A percentile compares a stretch with the other conserved stretches of the same genome.
Evolutionary conservation across 805 yeast genomes (phyloP).

Genomic region (Pichia gijzeniarum): DNA sequence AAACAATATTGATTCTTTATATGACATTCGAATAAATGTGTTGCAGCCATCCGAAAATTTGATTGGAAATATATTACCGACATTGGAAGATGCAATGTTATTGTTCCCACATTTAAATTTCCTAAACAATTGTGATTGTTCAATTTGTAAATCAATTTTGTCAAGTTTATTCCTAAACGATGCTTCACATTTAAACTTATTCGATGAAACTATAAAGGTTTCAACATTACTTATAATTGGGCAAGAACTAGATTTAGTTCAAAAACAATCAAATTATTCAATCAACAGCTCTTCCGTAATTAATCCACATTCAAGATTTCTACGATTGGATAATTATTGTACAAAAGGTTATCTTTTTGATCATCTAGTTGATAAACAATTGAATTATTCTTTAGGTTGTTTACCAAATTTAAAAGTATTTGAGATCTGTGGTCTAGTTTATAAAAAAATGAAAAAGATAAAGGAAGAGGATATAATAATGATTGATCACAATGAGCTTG

Average conservation of each 20-base stretch:
- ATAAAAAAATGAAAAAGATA: constrained; percentile 12
- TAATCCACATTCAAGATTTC: constrained; percentile 16
- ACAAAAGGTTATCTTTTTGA: constrained; percentile 25
- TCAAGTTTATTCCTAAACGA: constrained; percentile 2
- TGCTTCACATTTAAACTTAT: constrained; percentile 4
- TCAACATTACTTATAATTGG: constrained; percentile 29
- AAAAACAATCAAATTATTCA: constrained; percentile 12
- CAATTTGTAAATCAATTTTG: constrained; percentile 17
- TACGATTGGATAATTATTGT: constrained; percentile 12
- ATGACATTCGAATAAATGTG: constrained; percentile 25
- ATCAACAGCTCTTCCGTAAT: constrained; percentile 10
- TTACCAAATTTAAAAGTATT: constrained; percentile 21
- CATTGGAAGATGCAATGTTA: constrained; percentile 24
- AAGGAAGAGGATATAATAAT: neutral
- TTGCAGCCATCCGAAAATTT: constrained; percentile 27
- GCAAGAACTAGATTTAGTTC: constrained; percentile 24
- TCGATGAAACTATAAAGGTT: constrained; percentile 26
- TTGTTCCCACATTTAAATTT: constrained; percentile 27
- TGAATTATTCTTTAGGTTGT: constrained; percentile 18
- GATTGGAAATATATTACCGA: constrained; percentile 25
- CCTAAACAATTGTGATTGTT: constrained; percentile 23
- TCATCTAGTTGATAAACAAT: constrained; percentile 23
- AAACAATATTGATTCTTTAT: constrained; percentile 20
- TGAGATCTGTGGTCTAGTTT: constrained; percentile 29
- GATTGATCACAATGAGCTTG: neutral